These are phyloP conservation scores for Aspergillus aculeatinus DNA, from an alignment of 2,329 filamentous ascomycete species.

Conservation along the genomic window DNA sequence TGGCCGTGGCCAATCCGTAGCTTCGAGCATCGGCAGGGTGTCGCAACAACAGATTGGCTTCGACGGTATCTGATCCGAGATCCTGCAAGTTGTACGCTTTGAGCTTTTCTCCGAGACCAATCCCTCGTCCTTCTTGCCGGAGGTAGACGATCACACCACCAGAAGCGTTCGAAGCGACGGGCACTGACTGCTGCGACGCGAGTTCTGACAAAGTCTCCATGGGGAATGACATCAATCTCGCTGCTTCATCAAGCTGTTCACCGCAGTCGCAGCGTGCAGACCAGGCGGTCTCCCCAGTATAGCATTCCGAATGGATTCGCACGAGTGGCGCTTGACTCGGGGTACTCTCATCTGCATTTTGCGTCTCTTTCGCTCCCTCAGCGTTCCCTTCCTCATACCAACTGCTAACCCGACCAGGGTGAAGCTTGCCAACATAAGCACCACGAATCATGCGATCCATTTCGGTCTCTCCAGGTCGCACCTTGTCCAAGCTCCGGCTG, in stretches of 20 bases:
- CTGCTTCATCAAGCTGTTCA: conserved; percentile 95
- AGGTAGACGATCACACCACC: conserved; percentile 95
- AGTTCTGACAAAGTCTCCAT: conserved; percentile 34
- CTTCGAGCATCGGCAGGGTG: conserved; percentile 93
- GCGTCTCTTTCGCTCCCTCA: conserved; percentile 4
- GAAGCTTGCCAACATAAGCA: conserved; percentile 85
- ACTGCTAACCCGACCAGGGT: conserved; percentile 78
- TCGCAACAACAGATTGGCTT: conserved; percentile 85
- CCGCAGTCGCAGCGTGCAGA: conserved; percentile 96
- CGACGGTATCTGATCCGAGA: conserved; percentile 93
- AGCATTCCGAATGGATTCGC: conserved; percentile 96
- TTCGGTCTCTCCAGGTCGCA: conserved; percentile 49
- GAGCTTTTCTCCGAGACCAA: conserved; percentile 90
- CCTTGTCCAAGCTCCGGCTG: conserved; percentile 57
- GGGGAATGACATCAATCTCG: conserved; percentile 80
- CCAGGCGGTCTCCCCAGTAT: conserved; percentile 98
- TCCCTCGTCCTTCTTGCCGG: conserved; percentile 91
- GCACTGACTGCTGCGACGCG: conserved; percentile 26
- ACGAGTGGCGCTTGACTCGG: conserved; percentile 66
- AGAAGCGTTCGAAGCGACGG: conserved; percentile 51
- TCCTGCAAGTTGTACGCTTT: conserved; percentile 99
- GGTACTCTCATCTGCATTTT: conserved; percentile 8
- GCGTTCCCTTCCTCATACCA: conserved; percentile 52
- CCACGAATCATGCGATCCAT: conserved; percentile 81
- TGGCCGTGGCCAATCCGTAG: conserved; percentile 94